These are phyloP conservation scores for Haplosporangium sp. DNA, from an alignment of 371 early-diverging fungal species.

Conservation along the genomic window DNA sequence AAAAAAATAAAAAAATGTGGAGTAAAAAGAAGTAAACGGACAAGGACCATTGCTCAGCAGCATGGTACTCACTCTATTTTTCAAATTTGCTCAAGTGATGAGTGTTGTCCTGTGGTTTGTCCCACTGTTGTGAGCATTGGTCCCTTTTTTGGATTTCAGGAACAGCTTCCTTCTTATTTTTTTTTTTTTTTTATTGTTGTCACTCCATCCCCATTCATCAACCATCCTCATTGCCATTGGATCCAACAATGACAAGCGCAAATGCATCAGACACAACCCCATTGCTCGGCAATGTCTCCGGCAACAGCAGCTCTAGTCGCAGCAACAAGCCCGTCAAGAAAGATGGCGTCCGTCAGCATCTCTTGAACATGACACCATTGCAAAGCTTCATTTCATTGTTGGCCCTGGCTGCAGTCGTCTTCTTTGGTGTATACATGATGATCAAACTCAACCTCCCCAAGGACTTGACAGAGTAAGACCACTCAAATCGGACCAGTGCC, in stretches of 20 bases:
- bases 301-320: neutral
- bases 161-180: no score
- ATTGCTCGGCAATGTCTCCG: slow-evolving; percentile 34
- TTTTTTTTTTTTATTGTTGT: no score
- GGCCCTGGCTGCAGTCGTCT: slow-evolving; percentile 10
- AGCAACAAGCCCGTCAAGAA: slow-evolving; percentile 8
- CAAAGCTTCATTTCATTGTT: slow-evolving; percentile 40
- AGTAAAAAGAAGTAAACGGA: no score
- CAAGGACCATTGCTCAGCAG: no score
- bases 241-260: slow-evolving; percentile 8
- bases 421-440: slow-evolving; percentile 23
- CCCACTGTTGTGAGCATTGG: no score
- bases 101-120: no score
- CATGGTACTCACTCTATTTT: neutral
- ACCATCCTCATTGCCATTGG: no score
- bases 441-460: slow-evolving; percentile 37
- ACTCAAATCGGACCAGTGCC: neutral
- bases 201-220: no score
- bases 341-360: slow-evolving; percentile 22
- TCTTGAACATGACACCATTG: slow-evolving; percentile 33
- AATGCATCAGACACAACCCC: slow-evolving; percentile 33
- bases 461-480: slow-evolving; percentile 45
- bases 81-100: no score
- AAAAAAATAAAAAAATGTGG: no score
- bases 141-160: no score